A percentile compares a stretch with the other conserved stretches of the same genome.
Evolutionary conservation across 139 green algal genomes (phyloP).

Genomic region (Picochlorum costavermella): DNA sequence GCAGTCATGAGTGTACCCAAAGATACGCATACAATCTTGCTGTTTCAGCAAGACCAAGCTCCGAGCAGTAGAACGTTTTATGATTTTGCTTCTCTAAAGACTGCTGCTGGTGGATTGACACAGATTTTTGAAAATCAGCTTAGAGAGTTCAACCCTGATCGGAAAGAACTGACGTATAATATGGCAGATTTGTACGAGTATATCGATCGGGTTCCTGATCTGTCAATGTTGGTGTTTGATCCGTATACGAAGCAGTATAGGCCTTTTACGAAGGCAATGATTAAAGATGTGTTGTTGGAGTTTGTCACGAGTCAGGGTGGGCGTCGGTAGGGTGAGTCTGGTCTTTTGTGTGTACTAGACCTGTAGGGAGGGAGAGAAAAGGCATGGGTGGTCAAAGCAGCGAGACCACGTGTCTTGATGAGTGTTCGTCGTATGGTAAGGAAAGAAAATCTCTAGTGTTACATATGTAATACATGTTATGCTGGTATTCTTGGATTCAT

Average conservation of each 20-base stretch:
- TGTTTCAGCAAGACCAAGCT: slow-evolving; percentile 28
- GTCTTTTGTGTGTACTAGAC: no score
- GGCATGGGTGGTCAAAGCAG: no score
- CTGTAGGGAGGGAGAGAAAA: no score
- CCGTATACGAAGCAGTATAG: slow-evolving; percentile 28
- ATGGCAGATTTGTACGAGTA: slow-evolving; percentile 52
- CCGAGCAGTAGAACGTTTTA: slow-evolving; percentile 29
- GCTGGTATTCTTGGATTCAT: slow-evolving; percentile 41
- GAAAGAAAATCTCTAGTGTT: no score
- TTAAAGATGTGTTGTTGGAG: slow-evolving; percentile 41
- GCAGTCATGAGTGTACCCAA: neutral
- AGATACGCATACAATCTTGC: slow-evolving; percentile 38
- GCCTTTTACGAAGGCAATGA: slow-evolving; percentile 43
- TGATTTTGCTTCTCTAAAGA: slow-evolving; percentile 28
- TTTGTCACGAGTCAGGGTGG: neutral
- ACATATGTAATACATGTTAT: neutral
- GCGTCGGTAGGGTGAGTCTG: neutral
- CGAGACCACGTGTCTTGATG: no score
- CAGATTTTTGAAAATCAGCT: slow-evolving; percentile 53
- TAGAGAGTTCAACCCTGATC: slow-evolving; percentile 50
- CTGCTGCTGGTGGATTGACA: slow-evolving; percentile 42
- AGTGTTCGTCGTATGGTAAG: no score
- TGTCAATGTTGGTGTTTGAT: slow-evolving; percentile 29
- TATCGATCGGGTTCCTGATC: slow-evolving; percentile 42
- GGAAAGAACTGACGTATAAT: slow-evolving; percentile 58